Evolutionary conservation across 345 rosid genomes (phyloP).

Genomic region (Murraya paniculata): DNA sequence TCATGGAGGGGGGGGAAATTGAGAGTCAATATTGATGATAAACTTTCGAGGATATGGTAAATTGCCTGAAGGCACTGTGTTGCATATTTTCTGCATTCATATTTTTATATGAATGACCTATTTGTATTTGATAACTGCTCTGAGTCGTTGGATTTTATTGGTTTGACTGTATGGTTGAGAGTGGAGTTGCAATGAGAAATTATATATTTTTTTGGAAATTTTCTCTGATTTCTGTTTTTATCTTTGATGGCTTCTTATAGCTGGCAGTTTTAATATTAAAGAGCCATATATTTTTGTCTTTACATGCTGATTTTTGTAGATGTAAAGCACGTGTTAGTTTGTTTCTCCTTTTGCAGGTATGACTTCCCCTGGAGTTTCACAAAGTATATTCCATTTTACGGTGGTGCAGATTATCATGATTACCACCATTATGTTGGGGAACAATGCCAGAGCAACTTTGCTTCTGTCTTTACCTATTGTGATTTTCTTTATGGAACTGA

Average conservation of each 20-base stretch:
- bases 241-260: not conserved
- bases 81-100: not conserved
- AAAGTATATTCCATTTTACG: slow-evolving; percentile 89
- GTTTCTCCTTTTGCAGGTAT: slow-evolving; percentile 43
- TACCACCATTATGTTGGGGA: slow-evolving; percentile 98
- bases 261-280: not conserved
- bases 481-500: slow-evolving; percentile 93
- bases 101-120: not conserved
- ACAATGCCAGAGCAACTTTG: slow-evolving; percentile 98
- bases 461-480: slow-evolving; percentile 95
- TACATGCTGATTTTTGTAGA: not conserved
- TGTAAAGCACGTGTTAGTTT: not conserved
- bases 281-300: not conserved
- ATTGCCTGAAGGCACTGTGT: not conserved
- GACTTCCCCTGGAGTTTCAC: slow-evolving; percentile 91
- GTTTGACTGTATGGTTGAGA: not conserved
- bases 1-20: not conserved
- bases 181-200: not conserved
- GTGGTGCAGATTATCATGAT: slow-evolving; percentile 97
- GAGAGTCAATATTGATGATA: not conserved
- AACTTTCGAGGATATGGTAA: not conserved
- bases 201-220: not conserved
- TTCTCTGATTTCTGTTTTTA: not conserved
- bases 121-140: not conserved
- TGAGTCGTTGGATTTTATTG: not conserved